A percentile compares a stretch with the other conserved stretches of the same genome.
These are phyloP conservation scores for Silene coronaria DNA, from an alignment of 179 eudicot species.

Conservation along the genomic window DNA sequence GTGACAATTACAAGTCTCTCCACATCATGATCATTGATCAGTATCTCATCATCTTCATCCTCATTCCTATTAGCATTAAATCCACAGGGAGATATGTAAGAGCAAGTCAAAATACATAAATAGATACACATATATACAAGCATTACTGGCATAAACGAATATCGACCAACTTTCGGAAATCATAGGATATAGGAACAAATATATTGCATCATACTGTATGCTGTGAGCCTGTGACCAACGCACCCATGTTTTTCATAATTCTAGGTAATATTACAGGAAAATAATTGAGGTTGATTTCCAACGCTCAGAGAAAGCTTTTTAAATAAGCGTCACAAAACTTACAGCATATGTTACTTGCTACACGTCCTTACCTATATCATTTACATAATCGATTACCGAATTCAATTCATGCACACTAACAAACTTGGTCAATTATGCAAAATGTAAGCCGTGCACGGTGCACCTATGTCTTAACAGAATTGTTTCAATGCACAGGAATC, in stretches of 20 bases:
- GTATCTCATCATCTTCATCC: conserved; percentile 74
- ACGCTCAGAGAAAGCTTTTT: background rate
- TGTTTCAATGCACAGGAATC: too few species aligned
- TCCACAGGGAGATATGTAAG: conserved; percentile 8
- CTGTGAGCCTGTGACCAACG: background rate
- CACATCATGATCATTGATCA: conserved; percentile 60
- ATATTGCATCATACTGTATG: background rate
- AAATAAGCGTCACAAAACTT: background rate
- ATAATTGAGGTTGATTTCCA: background rate
- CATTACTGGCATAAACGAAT: too few species aligned
- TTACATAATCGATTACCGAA: too few species aligned
- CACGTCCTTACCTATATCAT: too few species aligned
- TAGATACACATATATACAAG: background rate
- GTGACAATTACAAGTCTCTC: conserved; percentile 92
- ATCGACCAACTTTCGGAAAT: background rate
- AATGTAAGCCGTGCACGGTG: background rate
- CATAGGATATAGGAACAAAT: background rate
- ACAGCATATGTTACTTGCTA: background rate
- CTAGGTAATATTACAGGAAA: too few species aligned
- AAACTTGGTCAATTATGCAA: background rate
- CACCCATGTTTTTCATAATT: background rate
- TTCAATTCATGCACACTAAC: too few species aligned
- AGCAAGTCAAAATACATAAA: conserved; percentile 10
- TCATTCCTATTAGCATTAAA: conserved; percentile 46
- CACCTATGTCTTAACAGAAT: background rate